phyloP scores from a whole-genome alignment of 2,329 filamentous ascomycete genomes.

The Chaetomiaceae sp. region DNA sequence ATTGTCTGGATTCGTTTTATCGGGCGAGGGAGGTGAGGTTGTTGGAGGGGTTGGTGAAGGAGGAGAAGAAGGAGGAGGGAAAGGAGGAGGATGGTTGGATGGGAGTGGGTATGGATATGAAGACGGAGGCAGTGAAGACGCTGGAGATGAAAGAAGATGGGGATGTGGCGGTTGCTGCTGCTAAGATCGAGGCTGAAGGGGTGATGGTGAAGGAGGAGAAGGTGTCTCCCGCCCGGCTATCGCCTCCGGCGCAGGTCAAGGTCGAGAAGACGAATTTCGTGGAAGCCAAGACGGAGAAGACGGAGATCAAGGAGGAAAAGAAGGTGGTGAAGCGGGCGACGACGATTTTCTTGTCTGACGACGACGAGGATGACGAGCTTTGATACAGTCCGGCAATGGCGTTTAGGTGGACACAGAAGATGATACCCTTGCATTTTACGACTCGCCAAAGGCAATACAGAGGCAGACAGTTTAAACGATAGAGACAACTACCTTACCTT shows the following conservation, averaged over 20 bases:
- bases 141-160: background rate
- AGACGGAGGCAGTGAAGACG: background rate
- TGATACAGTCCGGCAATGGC: conserved; percentile 2
- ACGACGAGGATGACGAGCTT: conserved; percentile 28
- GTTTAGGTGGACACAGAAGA: conserved; percentile 6
- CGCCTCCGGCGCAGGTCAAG: background rate
- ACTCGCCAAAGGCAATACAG: too few relatives aligned
- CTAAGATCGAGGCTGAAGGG: background rate
- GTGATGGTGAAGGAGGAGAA: background rate
- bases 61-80: conserved; percentile 23
- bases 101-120: conserved; percentile 7
- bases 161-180: background rate
- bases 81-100: conserved; percentile 3
- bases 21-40: conserved; percentile 55
- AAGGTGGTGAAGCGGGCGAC: conserved; percentile 8
- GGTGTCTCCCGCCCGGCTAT: background rate
- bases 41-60: conserved; percentile 30
- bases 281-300: conserved; percentile 4
- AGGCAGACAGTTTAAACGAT: too few relatives aligned
- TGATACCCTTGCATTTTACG: conserved; percentile 9
- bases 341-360: conserved; percentile 22
- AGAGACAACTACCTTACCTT: too few relatives aligned
- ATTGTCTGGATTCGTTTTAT: conserved; percentile 80
- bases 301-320: conserved; percentile 6
- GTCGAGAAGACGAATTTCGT: background rate